These are phyloP conservation scores for Euphorbia schlechtendalii DNA, from an alignment of 441 rosid genomes.

Conservation along the genomic window DNA sequence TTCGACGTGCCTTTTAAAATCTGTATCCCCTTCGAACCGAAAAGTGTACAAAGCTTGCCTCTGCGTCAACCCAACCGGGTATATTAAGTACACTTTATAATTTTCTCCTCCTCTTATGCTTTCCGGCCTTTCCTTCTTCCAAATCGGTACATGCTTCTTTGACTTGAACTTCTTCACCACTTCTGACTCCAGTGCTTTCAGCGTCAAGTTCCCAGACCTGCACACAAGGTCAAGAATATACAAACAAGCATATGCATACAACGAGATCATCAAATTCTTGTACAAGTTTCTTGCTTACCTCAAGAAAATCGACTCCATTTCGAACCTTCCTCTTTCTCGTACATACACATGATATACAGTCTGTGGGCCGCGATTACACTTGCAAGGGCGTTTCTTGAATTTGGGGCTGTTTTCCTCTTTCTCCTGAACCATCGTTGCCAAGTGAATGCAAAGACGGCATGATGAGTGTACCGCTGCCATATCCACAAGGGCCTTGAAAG, in stretches of 20 bases:
- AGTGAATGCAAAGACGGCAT: slow-evolving; percentile 84
- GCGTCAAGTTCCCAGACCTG: slow-evolving; percentile 50
- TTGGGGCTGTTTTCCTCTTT: slow-evolving; percentile 55
- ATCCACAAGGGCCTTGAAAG: slow-evolving; percentile 89
- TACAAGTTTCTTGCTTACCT: slow-evolving; percentile 33
- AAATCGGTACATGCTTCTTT: slow-evolving; percentile 49
- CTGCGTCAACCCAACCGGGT: slow-evolving; percentile 80
- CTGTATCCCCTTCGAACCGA: slow-evolving; percentile 48
- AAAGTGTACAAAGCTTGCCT: slow-evolving; percentile 72
- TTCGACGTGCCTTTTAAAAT: slow-evolving; percentile 47
- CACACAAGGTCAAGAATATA: too few species aligned
- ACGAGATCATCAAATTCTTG: too few species aligned
- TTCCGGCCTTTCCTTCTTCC: slow-evolving; percentile 79
- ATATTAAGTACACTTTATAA: slow-evolving; percentile 51
- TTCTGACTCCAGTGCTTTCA: slow-evolving; percentile 52
- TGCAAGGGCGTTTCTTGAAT: slow-evolving; percentile 69
- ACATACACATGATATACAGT: slow-evolving; percentile 63
- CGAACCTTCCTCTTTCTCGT: slow-evolving; percentile 76
- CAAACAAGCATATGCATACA: too few species aligned
- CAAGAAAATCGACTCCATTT: slow-evolving; percentile 72
- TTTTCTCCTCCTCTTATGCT: slow-evolving; percentile 63
- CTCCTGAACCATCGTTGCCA: slow-evolving; percentile 62
- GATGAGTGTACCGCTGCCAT: slow-evolving; percentile 94
- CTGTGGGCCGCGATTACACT: slow-evolving; percentile 57
- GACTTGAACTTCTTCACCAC: slow-evolving; percentile 59